Conservation (phyloP, 768 basidiomycete genomes). For the Chlorophyllum brunneum region DNA sequence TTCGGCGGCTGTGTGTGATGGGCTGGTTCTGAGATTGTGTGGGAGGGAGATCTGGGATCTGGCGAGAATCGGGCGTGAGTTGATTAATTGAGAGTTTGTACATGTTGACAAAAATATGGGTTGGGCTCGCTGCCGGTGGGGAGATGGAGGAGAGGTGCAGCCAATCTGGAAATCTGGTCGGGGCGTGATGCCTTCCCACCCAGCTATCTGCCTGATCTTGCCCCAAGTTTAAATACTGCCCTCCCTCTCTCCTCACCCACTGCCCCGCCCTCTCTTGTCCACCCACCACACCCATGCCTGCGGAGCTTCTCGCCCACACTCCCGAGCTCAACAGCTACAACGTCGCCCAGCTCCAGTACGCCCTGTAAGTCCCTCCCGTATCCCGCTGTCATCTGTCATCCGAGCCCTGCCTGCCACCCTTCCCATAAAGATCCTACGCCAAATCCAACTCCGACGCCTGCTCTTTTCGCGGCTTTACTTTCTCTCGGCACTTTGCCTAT, state of each 20-base stretch:
- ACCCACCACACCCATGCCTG: slow-evolving; percentile 47
- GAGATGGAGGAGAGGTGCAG: not conserved
- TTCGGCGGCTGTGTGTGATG: slow-evolving; percentile 10
- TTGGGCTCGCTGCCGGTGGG: slow-evolving; percentile 15
- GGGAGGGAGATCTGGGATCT: slow-evolving; percentile 11
- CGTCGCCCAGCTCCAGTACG: slow-evolving; percentile 60
- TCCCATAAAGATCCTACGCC: slow-evolving; percentile 15
- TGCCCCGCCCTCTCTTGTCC: slow-evolving; percentile 4
- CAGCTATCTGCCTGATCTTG: slow-evolving; percentile 17
- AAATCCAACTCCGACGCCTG: slow-evolving; percentile 1
- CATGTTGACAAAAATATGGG: slow-evolving; percentile 22
- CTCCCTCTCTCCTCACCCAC: slow-evolving; percentile 5
- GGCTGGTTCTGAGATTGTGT: slow-evolving; percentile 12
- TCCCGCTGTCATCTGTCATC: slow-evolving; percentile 26
- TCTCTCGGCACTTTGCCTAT: slow-evolving; percentile 11
- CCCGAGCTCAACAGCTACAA: slow-evolving; percentile 55
- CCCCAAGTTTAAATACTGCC: slow-evolving; percentile 24
- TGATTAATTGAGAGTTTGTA: slow-evolving; percentile 24
- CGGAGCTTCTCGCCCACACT: slow-evolving; percentile 35
- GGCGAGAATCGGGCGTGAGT: slow-evolving; percentile 15
- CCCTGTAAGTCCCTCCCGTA: slow-evolving; percentile 45
- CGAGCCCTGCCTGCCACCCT: slow-evolving; percentile 21
- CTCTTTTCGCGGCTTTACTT: slow-evolving; percentile 18
- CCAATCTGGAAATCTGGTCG: slow-evolving; percentile 12
- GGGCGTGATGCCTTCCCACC: slow-evolving; percentile 15